A percentile compares a stretch with the other conserved stretches of the same genome.
Conservation (phyloP, 768 basidiomycete genomes). For the Panaeolus cyanescens region DNA sequence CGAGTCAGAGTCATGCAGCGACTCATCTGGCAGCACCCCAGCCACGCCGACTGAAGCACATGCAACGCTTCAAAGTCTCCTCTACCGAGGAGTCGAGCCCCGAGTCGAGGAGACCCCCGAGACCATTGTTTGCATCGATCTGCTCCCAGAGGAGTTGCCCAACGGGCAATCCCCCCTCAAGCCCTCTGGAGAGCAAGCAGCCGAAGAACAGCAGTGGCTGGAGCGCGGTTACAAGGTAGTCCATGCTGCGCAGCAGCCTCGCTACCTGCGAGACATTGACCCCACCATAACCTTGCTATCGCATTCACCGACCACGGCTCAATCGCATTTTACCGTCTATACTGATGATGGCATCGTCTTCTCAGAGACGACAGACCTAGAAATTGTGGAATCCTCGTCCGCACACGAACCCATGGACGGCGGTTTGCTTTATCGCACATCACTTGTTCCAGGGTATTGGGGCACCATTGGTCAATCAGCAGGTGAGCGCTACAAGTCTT, state of each 20-base stretch:
- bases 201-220: constrained; percentile 24
- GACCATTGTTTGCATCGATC: constrained; percentile 48
- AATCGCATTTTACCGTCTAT: constrained; percentile 58
- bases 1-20: constrained; percentile 40
- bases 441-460: constrained; percentile 70
- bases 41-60: constrained; percentile 40
- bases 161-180: constrained; percentile 16
- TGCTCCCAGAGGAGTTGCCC: constrained; percentile 34
- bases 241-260: constrained; percentile 46
- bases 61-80: constrained; percentile 31
- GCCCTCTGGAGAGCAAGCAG: constrained; percentile 10
- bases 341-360: constrained; percentile 49
- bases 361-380: constrained; percentile 48
- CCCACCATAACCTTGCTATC: constrained; percentile 68
- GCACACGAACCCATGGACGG: constrained; percentile 24
- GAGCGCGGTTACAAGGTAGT: constrained; percentile 31
- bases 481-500: constrained; percentile 40
- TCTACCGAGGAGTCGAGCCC: constrained; percentile 32
- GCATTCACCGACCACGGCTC: constrained; percentile 45
- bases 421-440: constrained; percentile 55
- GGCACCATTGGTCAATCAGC: constrained; percentile 51
- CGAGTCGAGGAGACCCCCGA: constrained; percentile 27
- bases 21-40: constrained; percentile 38
- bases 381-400: constrained; percentile 21
- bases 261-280: constrained; percentile 60